These are phyloP conservation scores for Tagetes patula DNA, from an alignment of 129 eudicot genomes.

Conservation along the genomic window DNA sequence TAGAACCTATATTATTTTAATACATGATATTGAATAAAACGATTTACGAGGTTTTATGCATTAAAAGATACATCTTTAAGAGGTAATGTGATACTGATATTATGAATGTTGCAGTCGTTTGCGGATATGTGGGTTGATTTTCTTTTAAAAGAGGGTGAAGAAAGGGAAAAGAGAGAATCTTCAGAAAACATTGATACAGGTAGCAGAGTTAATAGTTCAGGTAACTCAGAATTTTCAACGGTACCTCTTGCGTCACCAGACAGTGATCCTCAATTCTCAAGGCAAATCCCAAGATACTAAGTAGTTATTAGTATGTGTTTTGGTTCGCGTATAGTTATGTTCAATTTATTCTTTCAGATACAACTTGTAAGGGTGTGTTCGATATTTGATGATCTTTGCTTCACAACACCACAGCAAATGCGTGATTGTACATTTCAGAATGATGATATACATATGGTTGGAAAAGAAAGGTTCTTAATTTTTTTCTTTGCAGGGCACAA, in stretches of 20 bases:
- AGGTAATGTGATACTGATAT: neutral
- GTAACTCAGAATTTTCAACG: slow-evolving; percentile 58
- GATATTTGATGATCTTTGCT: slow-evolving; percentile 11
- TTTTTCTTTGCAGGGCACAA: neutral
- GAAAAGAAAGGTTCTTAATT: neutral
- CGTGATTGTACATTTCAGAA: slow-evolving; percentile 27
- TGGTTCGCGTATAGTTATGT: slow-evolving; percentile 37
- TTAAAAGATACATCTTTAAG: neutral
- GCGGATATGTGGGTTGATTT: slow-evolving; percentile 98
- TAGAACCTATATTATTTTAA: neutral
- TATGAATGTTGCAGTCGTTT: slow-evolving; percentile 60
- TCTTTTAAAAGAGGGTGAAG: slow-evolving; percentile 79
- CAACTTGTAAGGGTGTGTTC: slow-evolving; percentile 25
- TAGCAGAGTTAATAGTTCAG: slow-evolving; percentile 42
- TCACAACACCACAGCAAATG: slow-evolving; percentile 15
- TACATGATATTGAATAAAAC: neutral
- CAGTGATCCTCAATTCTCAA: slow-evolving; percentile 46
- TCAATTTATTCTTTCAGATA: slow-evolving; percentile 50
- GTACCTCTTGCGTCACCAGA: slow-evolving; percentile 80
- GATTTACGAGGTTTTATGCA: neutral
- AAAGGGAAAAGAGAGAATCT: slow-evolving; percentile 76
- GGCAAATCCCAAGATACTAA: slow-evolving; percentile 53
- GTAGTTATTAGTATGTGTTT: slow-evolving; percentile 10
- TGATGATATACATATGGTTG: slow-evolving; percentile 18
- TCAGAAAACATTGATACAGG: slow-evolving; percentile 36